Evolutionary conservation across 2,329 filamentous ascomycete species (phyloP), one percentile per base, ranked within the genome.

Genomic region (Ploettnerulaceae sp.): DNA sequence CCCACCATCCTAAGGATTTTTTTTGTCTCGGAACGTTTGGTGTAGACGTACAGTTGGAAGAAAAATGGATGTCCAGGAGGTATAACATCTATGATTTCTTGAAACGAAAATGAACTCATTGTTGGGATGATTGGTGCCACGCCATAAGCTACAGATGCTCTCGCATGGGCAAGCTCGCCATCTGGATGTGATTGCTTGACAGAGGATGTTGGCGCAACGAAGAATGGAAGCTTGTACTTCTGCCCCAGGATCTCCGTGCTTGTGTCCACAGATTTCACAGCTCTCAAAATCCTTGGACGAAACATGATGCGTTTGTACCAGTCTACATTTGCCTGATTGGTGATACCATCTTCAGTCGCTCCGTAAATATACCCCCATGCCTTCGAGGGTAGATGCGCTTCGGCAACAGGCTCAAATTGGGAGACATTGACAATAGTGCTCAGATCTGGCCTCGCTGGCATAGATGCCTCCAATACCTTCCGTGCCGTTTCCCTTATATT

Each of bases 331-430:
- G 71, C 70, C 25, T 67, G 67, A 22, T 78, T 74, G 34, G 81
- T 76, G 56, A 72, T 72, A 20, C 88, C 72, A 66, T 96, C 80
- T 3, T 77, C 82, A 14, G 80, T 75, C 3, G 79, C 81, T 7
- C 77, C 82, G 15, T 76, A 80, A 59, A 79, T 75, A 56, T 82
- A 84, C 1, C 80, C 81, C 76, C 77, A 83, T 7, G 79, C 74
- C 57, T 83, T 83, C 24, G 72, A 70, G 14, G 70, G 69, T 35
- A 81, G 69, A 6, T 71, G 73, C 18, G 67, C 67, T 18, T 71
- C 70, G 4, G 80, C 79, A 0, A 73, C 76, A 11, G 66, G 46
- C 48, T 77, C 72, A 57, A 83, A 83, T 35, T 49, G 40, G 4
- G 33, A 20, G 6, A 42, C 32, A 11, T 45, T 45, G 34, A 38